Evolutionary conservation across 805 yeast genomes (phyloP).

Genomic region (Yamadazyma kitorensis): DNA sequence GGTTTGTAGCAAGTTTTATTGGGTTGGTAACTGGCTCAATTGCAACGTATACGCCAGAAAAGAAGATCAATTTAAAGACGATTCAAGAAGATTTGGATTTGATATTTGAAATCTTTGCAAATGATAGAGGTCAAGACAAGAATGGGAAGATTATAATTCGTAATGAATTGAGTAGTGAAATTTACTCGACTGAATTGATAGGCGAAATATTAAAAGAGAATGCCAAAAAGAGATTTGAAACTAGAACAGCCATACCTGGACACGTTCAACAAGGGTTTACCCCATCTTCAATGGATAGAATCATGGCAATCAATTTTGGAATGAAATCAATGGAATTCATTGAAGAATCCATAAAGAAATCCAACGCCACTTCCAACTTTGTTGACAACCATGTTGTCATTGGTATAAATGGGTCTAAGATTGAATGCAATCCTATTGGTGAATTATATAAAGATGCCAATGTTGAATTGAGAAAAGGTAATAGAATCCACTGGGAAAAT

Average conservation of each 20-base stretch:
- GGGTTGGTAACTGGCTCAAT: conserved; percentile 71
- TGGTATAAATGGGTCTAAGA: conserved; percentile 66
- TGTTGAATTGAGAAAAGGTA: conserved; percentile 61
- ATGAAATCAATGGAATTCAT: conserved; percentile 68
- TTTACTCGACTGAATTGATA: conserved; percentile 63
- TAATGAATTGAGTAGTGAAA: conserved; percentile 65
- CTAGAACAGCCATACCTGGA: conserved; percentile 80
- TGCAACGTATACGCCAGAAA: conserved; percentile 76
- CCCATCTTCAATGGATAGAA: conserved; percentile 77
- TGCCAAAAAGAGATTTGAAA: conserved; percentile 64
- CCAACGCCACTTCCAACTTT: conserved; percentile 34
- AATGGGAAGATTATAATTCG: conserved; percentile 69
- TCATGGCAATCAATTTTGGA: conserved; percentile 69
- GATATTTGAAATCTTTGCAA: conserved; percentile 56
- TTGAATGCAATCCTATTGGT: conserved; percentile 55
- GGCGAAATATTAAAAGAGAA: conserved; percentile 70
- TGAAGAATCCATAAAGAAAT: conserved; percentile 40
- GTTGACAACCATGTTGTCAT: conserved; percentile 45
- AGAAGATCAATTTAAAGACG: conserved; percentile 56
- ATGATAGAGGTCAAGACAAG: conserved; percentile 61
- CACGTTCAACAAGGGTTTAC: conserved; percentile 84
- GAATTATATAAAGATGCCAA: conserved; percentile 63
- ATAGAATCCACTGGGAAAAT: conserved; percentile 64
- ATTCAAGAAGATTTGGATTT: conserved; percentile 64
- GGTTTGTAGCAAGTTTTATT: conserved; percentile 68